Conservation (phyloP, 2,329 filamentous ascomycete genomes). For the Lachnellula arida region DNA sequence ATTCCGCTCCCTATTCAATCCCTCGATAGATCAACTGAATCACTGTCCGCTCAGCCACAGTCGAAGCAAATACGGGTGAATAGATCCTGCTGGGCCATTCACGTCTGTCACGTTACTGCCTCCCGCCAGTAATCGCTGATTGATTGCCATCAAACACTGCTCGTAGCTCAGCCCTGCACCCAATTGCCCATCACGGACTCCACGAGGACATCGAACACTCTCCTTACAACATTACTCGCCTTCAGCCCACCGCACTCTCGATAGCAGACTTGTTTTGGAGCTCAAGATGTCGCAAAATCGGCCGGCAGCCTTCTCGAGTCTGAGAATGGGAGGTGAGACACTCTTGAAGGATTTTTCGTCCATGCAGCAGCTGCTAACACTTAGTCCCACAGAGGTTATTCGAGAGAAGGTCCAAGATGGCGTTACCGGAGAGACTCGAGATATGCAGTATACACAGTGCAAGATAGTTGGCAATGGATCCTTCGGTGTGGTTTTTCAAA, state of each 20-base stretch:
- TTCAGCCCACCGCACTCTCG: constrained; percentile 37
- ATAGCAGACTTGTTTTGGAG: constrained; percentile 33
- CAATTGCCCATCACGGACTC: constrained; percentile 52
- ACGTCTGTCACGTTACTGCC: constrained; percentile 26
- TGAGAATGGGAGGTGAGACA: constrained; percentile 92
- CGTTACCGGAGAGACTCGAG: constrained; percentile 90
- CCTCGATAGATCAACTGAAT: constrained; percentile 6
- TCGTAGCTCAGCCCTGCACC: constrained; percentile 19
- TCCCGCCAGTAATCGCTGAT: constrained; percentile 18
- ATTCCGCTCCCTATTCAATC: constrained; percentile 11
- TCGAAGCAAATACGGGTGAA: constrained; percentile 19
- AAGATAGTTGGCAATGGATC: constrained; percentile 99
- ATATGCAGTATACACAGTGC: constrained; percentile 97
- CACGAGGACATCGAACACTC: constrained; percentile 36
- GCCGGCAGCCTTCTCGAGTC: constrained; percentile 78
- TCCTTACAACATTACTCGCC: constrained; percentile 42
- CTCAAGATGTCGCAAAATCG: constrained; percentile 79
- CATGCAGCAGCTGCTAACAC: constrained; percentile 23
- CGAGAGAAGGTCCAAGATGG: constrained; percentile 99
- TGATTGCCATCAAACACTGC: constrained; percentile 7
- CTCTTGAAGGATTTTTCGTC: constrained; percentile 1
- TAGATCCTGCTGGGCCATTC: constrained; percentile 16
- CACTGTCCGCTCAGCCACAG: constrained; percentile 13
- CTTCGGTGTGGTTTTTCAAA: constrained; percentile 98
- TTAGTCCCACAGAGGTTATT: constrained; percentile 71